Percentiles rank a stretch among this genome's conserved stretches.
Conservation (phyloP, 306 rosid species). For the Pyrus bretschneideri region DNA sequence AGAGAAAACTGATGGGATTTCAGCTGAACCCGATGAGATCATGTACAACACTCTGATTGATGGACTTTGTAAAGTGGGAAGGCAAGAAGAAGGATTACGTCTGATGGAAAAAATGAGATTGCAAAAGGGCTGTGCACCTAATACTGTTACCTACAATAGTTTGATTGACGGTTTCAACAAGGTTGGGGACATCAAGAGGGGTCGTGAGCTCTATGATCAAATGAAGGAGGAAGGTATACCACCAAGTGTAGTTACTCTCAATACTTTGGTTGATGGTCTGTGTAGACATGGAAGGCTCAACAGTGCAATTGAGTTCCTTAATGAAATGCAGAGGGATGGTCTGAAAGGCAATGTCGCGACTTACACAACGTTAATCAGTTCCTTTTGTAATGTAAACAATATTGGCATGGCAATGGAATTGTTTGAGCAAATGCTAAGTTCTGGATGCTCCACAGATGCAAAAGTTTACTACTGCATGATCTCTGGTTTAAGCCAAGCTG, state of each 20-base stretch:
- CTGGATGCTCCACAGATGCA: conserved; percentile 59
- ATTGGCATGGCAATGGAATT: conserved; percentile 54
- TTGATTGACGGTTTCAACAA: conserved; percentile 72
- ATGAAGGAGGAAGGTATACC: conserved; percentile 49
- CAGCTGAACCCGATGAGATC: conserved; percentile 51
- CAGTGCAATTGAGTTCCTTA: conserved; percentile 54
- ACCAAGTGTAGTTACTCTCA: conserved; percentile 63
- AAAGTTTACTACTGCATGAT: conserved; percentile 56
- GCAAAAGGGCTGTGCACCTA: conserved; percentile 31
- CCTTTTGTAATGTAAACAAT: conserved; percentile 69
- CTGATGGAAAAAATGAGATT: conserved; percentile 65
- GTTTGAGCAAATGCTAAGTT: conserved; percentile 50
- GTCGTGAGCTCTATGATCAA: conserved; percentile 39
- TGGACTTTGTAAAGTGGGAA: conserved; percentile 81
- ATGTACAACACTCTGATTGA: conserved; percentile 64
- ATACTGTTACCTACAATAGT: conserved; percentile 56
- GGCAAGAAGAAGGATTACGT: conserved; percentile 62
- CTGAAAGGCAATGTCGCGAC: conserved; percentile 50
- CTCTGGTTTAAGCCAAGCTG: conserved; percentile 63
- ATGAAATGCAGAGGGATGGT: conserved; percentile 50
- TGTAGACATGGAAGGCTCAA: conserved; percentile 55
- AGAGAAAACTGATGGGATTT: conserved; percentile 9
- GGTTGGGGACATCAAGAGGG: conserved; percentile 51
- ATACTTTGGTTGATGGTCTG: conserved; percentile 60
- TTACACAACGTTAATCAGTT: conserved; percentile 47